Conservation (phyloP, 192 early-diverging fungal species). For the Mortierella alpina region DNA sequence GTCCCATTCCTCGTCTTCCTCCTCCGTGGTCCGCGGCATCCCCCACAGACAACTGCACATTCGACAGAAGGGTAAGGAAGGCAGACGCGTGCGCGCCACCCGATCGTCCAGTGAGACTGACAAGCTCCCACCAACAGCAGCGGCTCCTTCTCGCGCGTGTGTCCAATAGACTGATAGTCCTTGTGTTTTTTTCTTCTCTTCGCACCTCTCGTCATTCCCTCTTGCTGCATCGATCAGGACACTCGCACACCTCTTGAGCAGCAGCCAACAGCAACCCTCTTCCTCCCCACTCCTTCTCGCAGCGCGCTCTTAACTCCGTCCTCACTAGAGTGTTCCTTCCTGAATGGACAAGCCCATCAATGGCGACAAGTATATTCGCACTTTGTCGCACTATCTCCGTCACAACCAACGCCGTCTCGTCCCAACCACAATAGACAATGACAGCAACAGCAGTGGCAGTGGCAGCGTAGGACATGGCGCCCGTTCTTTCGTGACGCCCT, state of each 20-base stretch:
- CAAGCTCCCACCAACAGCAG: too few species aligned
- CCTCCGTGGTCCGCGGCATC: not conserved
- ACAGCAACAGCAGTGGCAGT: conserved; percentile 12
- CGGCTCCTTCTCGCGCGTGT: too few species aligned
- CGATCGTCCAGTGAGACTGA: too few species aligned
- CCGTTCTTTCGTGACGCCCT: conserved; percentile 37
- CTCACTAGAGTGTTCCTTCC: conserved; percentile 1
- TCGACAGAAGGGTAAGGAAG: too few species aligned
- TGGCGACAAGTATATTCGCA: conserved; percentile 67
- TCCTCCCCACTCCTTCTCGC: not conserved
- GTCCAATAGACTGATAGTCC: too few species aligned
- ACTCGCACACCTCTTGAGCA: too few species aligned
- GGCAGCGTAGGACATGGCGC: conserved; percentile 27
- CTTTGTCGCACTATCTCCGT: conserved; percentile 64
- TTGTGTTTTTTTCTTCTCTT: too few species aligned
- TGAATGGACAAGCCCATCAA: conserved; percentile 53
- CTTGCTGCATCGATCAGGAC: too few species aligned
- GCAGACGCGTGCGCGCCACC: too few species aligned
- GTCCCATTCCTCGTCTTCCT: not conserved
- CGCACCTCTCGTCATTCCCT: too few species aligned
- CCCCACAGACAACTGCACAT: too few species aligned
- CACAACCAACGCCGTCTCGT: conserved; percentile 61
- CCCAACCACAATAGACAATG: conserved; percentile 8
- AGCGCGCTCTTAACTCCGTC: not conserved
- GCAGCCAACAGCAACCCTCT: not conserved